phyloP scores from a whole-genome alignment of 1,139 yeast species.

The Magnusiomyces tetraspermus region DNA sequence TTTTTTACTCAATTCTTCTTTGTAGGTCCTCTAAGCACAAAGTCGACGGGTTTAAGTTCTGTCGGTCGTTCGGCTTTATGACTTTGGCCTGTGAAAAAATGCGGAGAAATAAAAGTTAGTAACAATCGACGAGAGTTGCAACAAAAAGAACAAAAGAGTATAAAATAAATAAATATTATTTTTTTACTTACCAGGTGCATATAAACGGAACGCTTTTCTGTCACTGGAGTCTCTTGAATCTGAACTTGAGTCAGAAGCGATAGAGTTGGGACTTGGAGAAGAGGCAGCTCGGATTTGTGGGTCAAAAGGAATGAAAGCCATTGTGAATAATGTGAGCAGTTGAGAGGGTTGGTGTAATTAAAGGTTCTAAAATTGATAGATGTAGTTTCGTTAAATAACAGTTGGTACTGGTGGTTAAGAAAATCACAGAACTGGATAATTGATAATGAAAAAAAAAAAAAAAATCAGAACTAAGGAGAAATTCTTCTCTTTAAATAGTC shows the following conservation, averaged over 20 bases:
- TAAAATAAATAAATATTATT: neutral
- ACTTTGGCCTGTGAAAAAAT: neutral
- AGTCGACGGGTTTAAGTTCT: neutral
- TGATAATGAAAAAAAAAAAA: too few species aligned
- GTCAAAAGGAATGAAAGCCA: conserved; percentile 7
- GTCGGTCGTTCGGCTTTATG: neutral
- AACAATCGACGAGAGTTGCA: neutral
- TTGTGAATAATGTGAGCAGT: too few species aligned
- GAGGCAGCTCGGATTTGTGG: too few species aligned
- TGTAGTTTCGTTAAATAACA: neutral
- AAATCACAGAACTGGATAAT: too few species aligned
- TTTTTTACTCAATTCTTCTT: neutral
- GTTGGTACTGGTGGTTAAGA: too few species aligned
- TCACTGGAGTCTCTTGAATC: neutral
- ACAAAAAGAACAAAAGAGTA: neutral
- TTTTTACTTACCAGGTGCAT: conserved; percentile 8
- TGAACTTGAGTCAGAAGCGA: neutral
- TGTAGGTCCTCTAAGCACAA: conserved; percentile 6
- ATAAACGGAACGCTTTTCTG: neutral
- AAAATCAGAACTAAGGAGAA: too few species aligned
- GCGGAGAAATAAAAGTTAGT: neutral
- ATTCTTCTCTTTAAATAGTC: too few species aligned
- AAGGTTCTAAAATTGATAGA: too few species aligned
- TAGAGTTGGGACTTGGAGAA: neutral
- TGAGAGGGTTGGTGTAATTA: too few species aligned